phyloP scores from a whole-genome alignment of 139 green algal species.

The Astrephomene gubernaculifera region DNA sequence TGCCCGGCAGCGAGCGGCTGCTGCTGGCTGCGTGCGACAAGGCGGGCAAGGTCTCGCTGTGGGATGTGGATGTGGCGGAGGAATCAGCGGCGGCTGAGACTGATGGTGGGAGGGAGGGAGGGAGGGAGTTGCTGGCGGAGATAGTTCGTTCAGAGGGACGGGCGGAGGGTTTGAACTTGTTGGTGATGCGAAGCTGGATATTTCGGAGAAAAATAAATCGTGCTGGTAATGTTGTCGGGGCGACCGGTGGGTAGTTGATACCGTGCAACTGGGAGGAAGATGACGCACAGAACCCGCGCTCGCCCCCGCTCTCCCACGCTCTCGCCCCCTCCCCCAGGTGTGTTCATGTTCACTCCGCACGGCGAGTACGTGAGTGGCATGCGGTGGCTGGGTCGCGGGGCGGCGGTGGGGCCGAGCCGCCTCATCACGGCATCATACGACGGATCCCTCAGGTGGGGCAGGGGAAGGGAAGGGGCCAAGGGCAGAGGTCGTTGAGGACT shows the following conservation, averaged over 20 bases:
- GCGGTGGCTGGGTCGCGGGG: slow-evolving; percentile 45
- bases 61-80: slow-evolving; percentile 41
- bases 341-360: slow-evolving; percentile 56
- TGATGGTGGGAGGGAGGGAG: background rate
- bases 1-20: slow-evolving; percentile 9
- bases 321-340: slow-evolving; percentile 2
- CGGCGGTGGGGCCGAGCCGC: background rate
- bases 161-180: no score
- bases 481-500: background rate
- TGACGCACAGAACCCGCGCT: no score
- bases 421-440: slow-evolving; percentile 79
- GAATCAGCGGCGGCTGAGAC: background rate
- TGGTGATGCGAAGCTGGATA: no score
- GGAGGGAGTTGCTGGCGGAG: no score
- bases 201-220: no score
- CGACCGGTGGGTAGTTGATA: no score
- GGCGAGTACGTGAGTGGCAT: slow-evolving; percentile 59
- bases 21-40: slow-evolving; percentile 60
- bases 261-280: no score
- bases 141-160: no score
- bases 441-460: slow-evolving; percentile 63
- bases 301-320: no score
- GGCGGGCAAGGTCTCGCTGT: slow-evolving; percentile 47
- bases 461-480: background rate
- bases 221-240: no score